Evolutionary conservation across 1,284 basidiomycete species (phyloP).

Genomic region (Austroboletus novae-zelandiae): DNA sequence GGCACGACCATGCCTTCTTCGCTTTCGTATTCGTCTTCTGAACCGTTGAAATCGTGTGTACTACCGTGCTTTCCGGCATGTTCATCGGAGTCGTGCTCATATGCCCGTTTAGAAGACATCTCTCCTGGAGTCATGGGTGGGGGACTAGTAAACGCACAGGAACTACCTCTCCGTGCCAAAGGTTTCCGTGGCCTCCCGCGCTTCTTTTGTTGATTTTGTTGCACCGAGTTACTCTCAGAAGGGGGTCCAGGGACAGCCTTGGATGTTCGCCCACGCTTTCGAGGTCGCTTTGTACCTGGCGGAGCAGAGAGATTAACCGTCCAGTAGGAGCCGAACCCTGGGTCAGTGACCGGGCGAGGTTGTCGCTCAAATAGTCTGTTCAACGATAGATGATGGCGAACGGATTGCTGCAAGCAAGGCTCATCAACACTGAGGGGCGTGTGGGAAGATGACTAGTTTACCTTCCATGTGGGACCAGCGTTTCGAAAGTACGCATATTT

Average conservation of each 20-base stretch:
- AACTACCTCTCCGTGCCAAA: slow-evolving; percentile 4
- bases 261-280: slow-evolving; percentile 69
- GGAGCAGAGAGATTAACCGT: slow-evolving; percentile 77
- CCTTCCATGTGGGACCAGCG: slow-evolving; percentile 80
- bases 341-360: slow-evolving; percentile 74
- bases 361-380: slow-evolving; percentile 78
- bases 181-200: slow-evolving; percentile 50
- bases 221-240: slow-evolving; percentile 17
- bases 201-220: slow-evolving; percentile 34
- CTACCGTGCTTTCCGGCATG: slow-evolving; percentile 34
- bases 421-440: slow-evolving; percentile 1
- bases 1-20: slow-evolving; percentile 56
- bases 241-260: slow-evolving; percentile 37
- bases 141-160: slow-evolving; percentile 9
- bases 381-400: slow-evolving; percentile 75
- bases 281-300: slow-evolving; percentile 76
- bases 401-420: slow-evolving; percentile 63
- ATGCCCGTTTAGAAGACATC: slow-evolving; percentile 18
- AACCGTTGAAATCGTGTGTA: slow-evolving; percentile 31
- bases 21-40: slow-evolving; percentile 56
- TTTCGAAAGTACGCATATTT: slow-evolving; percentile 78
- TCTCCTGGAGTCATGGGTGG: slow-evolving; percentile 5
- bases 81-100: slow-evolving; percentile 22
- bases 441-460: slow-evolving; percentile 25
- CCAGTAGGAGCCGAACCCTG: slow-evolving; percentile 82